Percentiles rank a stretch among this genome's conserved stretches.
These are phyloP conservation scores for Bromus sterilis DNA, from an alignment of 176 grass and related monocot genomes.

Conservation along the genomic window DNA sequence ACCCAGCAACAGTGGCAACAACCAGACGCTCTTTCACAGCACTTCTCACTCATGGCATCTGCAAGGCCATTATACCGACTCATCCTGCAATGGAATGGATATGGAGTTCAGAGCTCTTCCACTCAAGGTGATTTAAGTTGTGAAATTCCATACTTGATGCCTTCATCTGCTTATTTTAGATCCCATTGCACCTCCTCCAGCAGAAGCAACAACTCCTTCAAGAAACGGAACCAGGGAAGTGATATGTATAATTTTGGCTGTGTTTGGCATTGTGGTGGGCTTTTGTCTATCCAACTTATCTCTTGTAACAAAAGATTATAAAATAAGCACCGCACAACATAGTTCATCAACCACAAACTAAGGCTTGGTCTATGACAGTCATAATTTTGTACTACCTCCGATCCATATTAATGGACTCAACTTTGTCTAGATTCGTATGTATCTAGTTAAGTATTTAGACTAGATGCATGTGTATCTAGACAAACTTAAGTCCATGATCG, in stretches of 20 bases:
- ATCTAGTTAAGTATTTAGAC: too few relatives aligned
- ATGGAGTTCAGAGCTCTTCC: conserved; percentile 58
- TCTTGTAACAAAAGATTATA: not conserved
- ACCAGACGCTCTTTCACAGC: conserved; percentile 10
- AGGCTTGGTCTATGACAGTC: not conserved
- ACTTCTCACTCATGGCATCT: conserved; percentile 19
- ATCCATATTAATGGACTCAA: too few relatives aligned
- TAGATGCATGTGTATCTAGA: too few relatives aligned
- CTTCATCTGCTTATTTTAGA: not conserved
- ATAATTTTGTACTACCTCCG: not conserved
- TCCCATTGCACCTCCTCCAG: not conserved
- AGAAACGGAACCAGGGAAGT: not conserved
- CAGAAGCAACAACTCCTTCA: not conserved
- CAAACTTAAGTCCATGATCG: too few relatives aligned
- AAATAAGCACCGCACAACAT: not conserved
- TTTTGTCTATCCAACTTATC: too few relatives aligned
- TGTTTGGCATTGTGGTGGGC: too few relatives aligned
- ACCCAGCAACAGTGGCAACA: conserved; percentile 12
- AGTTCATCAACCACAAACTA: too few relatives aligned
- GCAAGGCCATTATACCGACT: conserved; percentile 13
- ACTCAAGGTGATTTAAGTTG: conserved; percentile 45
- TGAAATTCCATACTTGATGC: not conserved
- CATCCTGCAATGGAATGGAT: conserved; percentile 37
- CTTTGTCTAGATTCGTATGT: too few relatives aligned
- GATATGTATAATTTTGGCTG: not conserved